Base-by-base conservation (phyloP, 139 green algal genomes). In the Pseudopediastrum boryanum region DNA sequence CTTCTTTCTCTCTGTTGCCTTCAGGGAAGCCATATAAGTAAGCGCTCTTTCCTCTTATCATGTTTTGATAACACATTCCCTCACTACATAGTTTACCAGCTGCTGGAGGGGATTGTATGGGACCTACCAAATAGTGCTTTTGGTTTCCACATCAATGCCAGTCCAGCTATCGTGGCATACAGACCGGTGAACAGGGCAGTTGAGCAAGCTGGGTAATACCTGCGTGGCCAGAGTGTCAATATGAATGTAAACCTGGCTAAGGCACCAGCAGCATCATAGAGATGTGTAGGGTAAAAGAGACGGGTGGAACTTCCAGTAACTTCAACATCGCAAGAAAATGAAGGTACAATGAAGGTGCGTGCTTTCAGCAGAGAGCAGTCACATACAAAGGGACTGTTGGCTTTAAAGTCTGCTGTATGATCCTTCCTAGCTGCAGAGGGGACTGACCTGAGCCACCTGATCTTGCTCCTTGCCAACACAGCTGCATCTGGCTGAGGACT, bases 181-280 rank as follows among this genome's bases (percentile, higher is more conserved):
- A 41, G 51, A 0, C 86, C 86, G 7, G 86, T 91, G 75, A 89
- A 85, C 3, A 85, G 21, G 0, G 86, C 83, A 16, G 86, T 78
- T 42, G 70, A 52, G 42, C 78, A 78, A n/a, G 74, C 80, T 44
- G 83, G 77, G 31, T 81, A 81, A 33, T 33, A 71, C 33, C 31
- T 25, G 54, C n/a, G n/a, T n/a, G n/a, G n/a, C n/a, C n/a, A n/a
- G n/a, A n/a, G n/a, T n/a, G n/a, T n/a, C n/a, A n/a, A n/a, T n/a
- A n/a, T n/a, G n/a, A n/a, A n/a, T n/a, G n/a, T n/a, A n/a, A 54
- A 78, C 71, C 52, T 78, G 71, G 58, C 58, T 42, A 12, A 4
- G 16, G 31, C 12, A 71, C 39, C 64, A 71, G 33, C 63, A 71
- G 61, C 61, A 66, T 16, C 36, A 66, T n/a, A n/a, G n/a, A n/a